These are phyloP conservation scores for Phialophora expanda DNA, from an alignment of 2,329 filamentous ascomycete species.

Conservation along the genomic window DNA sequence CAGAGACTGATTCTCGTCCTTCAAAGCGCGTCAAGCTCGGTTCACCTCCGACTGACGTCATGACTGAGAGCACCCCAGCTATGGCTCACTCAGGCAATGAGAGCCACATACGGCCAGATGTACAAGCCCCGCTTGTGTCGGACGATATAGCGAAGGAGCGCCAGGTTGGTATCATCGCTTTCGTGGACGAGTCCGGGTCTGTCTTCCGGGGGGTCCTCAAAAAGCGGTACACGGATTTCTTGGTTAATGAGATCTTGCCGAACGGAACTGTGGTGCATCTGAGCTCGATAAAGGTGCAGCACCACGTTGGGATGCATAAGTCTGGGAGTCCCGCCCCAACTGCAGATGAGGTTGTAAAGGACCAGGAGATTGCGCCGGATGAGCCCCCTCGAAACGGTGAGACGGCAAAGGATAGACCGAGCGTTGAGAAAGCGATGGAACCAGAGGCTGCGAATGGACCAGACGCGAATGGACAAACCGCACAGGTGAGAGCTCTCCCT, in stretches of 20 bases:
- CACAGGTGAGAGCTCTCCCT: neutral
- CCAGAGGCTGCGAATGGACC: neutral
- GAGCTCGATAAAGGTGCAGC: constrained; percentile 47
- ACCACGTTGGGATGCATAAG: constrained; percentile 32
- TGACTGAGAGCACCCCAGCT: neutral
- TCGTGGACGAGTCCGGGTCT: constrained; percentile 61
- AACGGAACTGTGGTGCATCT: constrained; percentile 79
- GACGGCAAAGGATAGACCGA: neutral
- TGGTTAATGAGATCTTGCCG: constrained; percentile 85
- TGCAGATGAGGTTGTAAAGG: too few relatives aligned
- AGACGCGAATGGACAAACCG: neutral
- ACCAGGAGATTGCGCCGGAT: neutral
- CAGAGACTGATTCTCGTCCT: constrained; percentile 14
- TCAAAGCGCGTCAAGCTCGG: constrained; percentile 39
- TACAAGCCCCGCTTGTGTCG: neutral
- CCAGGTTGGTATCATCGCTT: constrained; percentile 67
- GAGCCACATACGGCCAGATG: neutral
- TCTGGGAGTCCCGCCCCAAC: neutral
- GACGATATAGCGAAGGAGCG: constrained; percentile 45
- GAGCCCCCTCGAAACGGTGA: neutral
- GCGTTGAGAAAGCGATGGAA: neutral
- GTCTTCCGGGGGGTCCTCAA: constrained; percentile 71
- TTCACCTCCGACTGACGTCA: constrained; percentile 9
- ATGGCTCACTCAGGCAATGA: neutral
- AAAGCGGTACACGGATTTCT: constrained; percentile 85